phyloP scores from a whole-genome alignment of 2,329 filamentous ascomycete genomes.

The Clonostachys rosea region DNA sequence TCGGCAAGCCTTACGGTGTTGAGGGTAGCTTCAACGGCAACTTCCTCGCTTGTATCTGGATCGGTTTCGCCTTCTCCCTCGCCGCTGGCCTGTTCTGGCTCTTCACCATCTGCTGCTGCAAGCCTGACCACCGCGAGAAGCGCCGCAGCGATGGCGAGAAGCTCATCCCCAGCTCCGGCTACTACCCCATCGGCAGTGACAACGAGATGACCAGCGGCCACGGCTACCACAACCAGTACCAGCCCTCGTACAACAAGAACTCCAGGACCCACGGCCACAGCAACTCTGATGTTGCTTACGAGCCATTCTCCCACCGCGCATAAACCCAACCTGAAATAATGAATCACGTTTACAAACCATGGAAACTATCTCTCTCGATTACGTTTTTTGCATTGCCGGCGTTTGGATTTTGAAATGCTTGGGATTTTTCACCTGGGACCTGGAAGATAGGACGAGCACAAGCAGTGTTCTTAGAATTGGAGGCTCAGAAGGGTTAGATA shows the following conservation, averaged over 20 bases:
- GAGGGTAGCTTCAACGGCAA: slow-evolving; percentile 59
- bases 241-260: slow-evolving; percentile 17
- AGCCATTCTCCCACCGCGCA: slow-evolving; percentile 56
- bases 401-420: background rate
- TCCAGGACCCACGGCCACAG: slow-evolving; percentile 32
- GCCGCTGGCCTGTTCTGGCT: slow-evolving; percentile 85
- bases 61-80: slow-evolving; percentile 73
- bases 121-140: slow-evolving; percentile 33
- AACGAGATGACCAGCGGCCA: slow-evolving; percentile 27
- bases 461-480: no score
- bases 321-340: slow-evolving; percentile 18
- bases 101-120: slow-evolving; percentile 88
- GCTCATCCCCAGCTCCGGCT: slow-evolving; percentile 29
- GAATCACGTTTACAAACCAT: background rate
- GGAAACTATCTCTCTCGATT: background rate
- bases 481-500: no score
- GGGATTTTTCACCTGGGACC: no score
- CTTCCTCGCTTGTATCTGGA: slow-evolving; percentile 73
- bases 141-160: slow-evolving; percentile 43
- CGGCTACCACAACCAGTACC: slow-evolving; percentile 32
- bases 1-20: slow-evolving; percentile 66
- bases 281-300: slow-evolving; percentile 52
- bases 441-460: no score
- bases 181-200: slow-evolving; percentile 25
- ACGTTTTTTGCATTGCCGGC: background rate